Evolutionary conservation across 495 filamentous ascomycete species (phyloP).

Genomic region (Bathelium albidoporum): DNA sequence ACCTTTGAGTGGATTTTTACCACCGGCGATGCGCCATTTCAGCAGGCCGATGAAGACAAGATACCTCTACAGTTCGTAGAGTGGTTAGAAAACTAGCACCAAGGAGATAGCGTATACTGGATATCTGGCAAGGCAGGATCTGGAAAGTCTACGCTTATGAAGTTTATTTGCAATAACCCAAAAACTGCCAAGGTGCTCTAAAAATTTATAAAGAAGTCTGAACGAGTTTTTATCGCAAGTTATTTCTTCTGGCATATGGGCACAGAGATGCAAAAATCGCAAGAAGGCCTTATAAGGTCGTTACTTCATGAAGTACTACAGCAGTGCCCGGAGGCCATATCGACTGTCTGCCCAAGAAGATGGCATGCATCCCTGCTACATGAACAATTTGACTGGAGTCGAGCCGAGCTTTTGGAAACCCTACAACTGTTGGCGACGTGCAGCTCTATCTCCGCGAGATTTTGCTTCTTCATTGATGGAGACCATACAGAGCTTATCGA

Average conservation of each 20-base stretch:
- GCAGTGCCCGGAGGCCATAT: neutral
- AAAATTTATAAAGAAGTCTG: neutral
- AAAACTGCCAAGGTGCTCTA: neutral
- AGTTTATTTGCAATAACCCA: neutral
- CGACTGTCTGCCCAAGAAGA: neutral
- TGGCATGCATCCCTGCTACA: neutral
- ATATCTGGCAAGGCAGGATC: slow-evolving; percentile 11
- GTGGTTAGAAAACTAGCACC: neutral
- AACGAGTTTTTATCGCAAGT: neutral
- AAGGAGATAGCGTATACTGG: slow-evolving; percentile 5
- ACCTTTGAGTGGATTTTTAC: neutral
- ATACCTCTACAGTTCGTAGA: neutral
- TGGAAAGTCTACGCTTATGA: slow-evolving; percentile 18
- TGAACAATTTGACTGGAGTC: neutral
- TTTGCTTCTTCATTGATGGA: slow-evolving; percentile 17
- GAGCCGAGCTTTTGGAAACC: neutral
- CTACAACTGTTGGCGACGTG: neutral
- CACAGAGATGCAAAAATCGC: neutral
- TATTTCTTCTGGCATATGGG: neutral
- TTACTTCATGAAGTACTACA: neutral
- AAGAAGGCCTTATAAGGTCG: neutral
- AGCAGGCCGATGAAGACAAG: neutral
- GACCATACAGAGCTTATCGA: slow-evolving; percentile 4
- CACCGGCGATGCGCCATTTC: neutral
- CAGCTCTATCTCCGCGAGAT: neutral